Evolutionary conservation across 2,329 filamentous ascomycete genomes (phyloP).

Genomic region (Aotearoamyces nothofagi): DNA sequence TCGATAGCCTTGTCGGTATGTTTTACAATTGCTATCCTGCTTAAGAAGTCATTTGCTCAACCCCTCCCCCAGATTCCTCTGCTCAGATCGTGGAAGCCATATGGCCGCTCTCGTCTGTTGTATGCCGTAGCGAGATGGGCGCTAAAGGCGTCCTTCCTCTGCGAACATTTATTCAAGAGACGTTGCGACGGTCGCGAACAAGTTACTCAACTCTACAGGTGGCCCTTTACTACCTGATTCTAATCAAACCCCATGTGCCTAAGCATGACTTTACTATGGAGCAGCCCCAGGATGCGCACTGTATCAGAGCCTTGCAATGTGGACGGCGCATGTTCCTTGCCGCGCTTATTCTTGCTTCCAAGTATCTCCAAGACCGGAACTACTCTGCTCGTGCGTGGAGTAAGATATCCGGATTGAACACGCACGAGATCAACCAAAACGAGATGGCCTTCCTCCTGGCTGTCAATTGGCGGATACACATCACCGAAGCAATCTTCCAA

Average conservation of each 20-base stretch:
- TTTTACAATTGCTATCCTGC: conserved; percentile 21
- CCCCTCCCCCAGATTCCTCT: conserved; percentile 60
- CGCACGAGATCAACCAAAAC: conserved; percentile 89
- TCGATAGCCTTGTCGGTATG: conserved; percentile 97
- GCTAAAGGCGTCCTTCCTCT: conserved; percentile 72
- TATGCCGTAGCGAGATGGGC: conserved; percentile 57
- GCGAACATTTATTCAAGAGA: conserved; percentile 95
- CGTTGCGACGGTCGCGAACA: conserved; percentile 80
- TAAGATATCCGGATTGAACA: conserved; percentile 94
- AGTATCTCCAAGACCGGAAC: conserved; percentile 95
- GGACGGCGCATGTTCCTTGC: conserved; percentile 95
- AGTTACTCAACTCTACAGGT: conserved; percentile 97
- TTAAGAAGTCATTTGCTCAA: conserved; percentile 19
- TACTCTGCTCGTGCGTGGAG: conserved; percentile 97
- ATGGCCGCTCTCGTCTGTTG: conserved; percentile 79
- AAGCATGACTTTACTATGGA: conserved; percentile 75
- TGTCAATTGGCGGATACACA: conserved; percentile 90
- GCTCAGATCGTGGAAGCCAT: conserved; percentile 95
- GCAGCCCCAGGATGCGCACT: conserved; percentile 57
- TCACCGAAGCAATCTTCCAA: conserved; percentile 76
- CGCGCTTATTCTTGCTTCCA: conserved; percentile 87
- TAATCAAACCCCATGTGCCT: conserved; percentile 84
- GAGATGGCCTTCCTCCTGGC: conserved; percentile 83
- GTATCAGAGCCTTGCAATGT: conserved; percentile 74
- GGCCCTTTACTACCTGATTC: conserved; percentile 85